phyloP scores from a whole-genome alignment of 2,329 filamentous ascomycete genomes.

The Diaporthe citri region DNA sequence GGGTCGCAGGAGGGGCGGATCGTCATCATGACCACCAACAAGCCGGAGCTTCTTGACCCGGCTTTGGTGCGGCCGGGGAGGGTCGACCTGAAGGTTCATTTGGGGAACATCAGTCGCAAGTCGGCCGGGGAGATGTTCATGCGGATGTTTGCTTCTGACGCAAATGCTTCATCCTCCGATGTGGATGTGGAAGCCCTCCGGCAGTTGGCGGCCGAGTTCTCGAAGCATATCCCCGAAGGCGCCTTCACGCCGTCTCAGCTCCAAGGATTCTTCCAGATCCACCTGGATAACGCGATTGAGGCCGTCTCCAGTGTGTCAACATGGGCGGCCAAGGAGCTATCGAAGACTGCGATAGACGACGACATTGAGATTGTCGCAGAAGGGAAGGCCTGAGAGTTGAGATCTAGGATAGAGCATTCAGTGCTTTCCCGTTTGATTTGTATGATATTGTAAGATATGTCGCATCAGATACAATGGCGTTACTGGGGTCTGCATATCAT shows the following conservation, averaged over 20 bases:
- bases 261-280: slow-evolving; percentile 52
- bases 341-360: slow-evolving; percentile 25
- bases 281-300: slow-evolving; percentile 49
- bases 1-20: slow-evolving; percentile 76
- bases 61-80: slow-evolving; percentile 73
- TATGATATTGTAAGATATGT: slow-evolving; percentile 7
- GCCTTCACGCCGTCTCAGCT: slow-evolving; percentile 52
- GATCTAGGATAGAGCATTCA: fast-evolving
- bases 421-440: neutral
- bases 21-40: slow-evolving; percentile 79
- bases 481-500: neutral
- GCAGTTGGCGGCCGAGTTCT: slow-evolving; percentile 47
- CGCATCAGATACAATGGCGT: slow-evolving; percentile 1
- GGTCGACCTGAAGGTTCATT: slow-evolving; percentile 71
- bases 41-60: slow-evolving; percentile 70
- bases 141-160: slow-evolving; percentile 51
- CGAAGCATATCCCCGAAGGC: slow-evolving; percentile 49
- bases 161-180: slow-evolving; percentile 42
- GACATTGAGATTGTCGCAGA: slow-evolving; percentile 36
- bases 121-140: slow-evolving; percentile 53
- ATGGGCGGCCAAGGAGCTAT: slow-evolving; percentile 35
- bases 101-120: slow-evolving; percentile 56
- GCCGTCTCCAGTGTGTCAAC: slow-evolving; percentile 42
- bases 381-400: neutral
- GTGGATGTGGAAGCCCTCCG: slow-evolving; percentile 35